A percentile compares a stretch with the other conserved stretches of the same genome.
Conservation (phyloP, 1,284 basidiomycete genomes). For the Schizophyllum commune region DNA sequence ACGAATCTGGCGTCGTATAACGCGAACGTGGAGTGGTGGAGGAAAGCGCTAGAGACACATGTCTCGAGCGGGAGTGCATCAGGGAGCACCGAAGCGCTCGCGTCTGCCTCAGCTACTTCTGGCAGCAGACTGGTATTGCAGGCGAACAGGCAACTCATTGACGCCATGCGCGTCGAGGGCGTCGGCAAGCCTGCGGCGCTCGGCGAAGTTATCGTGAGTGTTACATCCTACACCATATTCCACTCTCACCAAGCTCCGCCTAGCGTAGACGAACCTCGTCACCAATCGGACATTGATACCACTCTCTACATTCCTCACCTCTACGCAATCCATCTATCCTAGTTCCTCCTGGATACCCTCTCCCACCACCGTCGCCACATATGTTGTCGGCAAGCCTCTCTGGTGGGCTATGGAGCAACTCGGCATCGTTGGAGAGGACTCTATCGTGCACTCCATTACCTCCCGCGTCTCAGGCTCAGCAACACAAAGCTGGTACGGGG, state of each 20-base stretch:
- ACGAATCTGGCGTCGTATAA: constrained; percentile 81
- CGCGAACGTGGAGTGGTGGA: constrained; percentile 87
- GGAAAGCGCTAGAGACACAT: constrained; percentile 54
- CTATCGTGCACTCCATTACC: constrained; percentile 22
- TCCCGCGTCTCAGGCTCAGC: constrained; percentile 8
- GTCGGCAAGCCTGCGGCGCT: constrained; percentile 79
- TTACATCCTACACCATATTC: neutral
- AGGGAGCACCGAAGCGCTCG: constrained; percentile 23
- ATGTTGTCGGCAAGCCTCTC: constrained; percentile 69
- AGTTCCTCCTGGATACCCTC: constrained; percentile 11
- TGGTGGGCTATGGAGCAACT: constrained; percentile 84
- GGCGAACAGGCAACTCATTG: constrained; percentile 52
- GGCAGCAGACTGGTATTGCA: constrained; percentile 52
- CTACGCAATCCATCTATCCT: constrained; percentile 9
- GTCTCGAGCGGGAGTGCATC: constrained; percentile 42
- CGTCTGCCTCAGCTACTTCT: constrained; percentile 3
- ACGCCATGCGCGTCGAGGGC: constrained; percentile 55
- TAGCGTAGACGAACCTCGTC: constrained; percentile 50
- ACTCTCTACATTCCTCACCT: constrained; percentile 20
- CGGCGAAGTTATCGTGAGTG: constrained; percentile 74
- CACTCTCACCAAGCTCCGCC: neutral
- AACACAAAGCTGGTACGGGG: constrained; percentile 57
- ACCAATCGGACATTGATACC: constrained; percentile 32
- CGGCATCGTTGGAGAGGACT: constrained; percentile 60
- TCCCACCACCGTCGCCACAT: constrained; percentile 60